A percentile compares a stretch with the other conserved stretches of the same genome.
Evolutionary conservation across 2,329 filamentous ascomycete species (phyloP).

Genomic region (Pseudocercospora cruenta): DNA sequence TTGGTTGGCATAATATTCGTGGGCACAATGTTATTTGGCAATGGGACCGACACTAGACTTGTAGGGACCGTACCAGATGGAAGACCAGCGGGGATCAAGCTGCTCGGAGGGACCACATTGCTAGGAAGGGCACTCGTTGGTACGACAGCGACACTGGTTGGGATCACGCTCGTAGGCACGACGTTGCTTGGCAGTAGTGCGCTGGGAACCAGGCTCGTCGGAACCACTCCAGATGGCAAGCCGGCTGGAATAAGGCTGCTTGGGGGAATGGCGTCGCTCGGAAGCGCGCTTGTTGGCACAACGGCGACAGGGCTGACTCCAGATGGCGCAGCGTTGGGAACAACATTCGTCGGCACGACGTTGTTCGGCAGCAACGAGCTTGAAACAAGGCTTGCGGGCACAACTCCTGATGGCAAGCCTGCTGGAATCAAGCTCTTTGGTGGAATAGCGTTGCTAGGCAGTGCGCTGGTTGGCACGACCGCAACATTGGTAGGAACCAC

Average conservation of each 20-base stretch:
- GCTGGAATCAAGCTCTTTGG: not conserved
- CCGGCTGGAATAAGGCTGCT: not conserved
- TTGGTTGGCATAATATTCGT: not conserved
- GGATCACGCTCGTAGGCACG: not conserved
- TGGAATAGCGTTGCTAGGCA: too few species aligned
- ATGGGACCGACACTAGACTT: not conserved
- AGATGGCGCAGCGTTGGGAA: not conserved
- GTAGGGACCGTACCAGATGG: not conserved
- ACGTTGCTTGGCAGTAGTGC: not conserved
- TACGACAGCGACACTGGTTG: not conserved
- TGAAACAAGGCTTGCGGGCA: not conserved
- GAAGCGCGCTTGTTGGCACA: not conserved
- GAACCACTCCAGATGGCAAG: not conserved
- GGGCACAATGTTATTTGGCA: not conserved
- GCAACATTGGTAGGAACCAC: not conserved
- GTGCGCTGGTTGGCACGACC: too few species aligned
- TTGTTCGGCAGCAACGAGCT: not conserved
- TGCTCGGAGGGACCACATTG: not conserved
- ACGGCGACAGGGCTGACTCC: not conserved
- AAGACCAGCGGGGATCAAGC: not conserved
- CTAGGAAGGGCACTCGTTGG: not conserved
- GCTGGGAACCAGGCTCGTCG: not conserved
- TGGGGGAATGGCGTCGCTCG: not conserved
- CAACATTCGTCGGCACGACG: not conserved
- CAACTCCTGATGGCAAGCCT: not conserved